A percentile compares a stretch with the other conserved stretches of the same genome.
Evolutionary conservation across 2,329 filamentous ascomycete species (phyloP).

Genomic region (Colletotrichum sp.): DNA sequence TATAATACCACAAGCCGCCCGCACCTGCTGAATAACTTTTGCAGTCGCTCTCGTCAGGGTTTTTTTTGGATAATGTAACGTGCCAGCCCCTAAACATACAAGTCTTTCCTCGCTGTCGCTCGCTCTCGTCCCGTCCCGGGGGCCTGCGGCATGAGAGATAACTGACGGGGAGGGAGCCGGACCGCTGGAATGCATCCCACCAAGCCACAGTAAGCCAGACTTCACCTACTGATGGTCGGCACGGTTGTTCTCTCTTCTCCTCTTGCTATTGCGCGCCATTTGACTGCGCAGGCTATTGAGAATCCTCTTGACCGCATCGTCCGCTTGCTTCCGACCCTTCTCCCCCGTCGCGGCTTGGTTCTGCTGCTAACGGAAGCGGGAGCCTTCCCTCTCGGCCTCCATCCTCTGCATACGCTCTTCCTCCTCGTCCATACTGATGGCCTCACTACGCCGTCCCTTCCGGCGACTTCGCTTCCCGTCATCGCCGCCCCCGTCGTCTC

Average conservation of each 20-base stretch:
- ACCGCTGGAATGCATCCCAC: background rate
- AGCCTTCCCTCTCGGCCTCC: slow-evolving; percentile 65
- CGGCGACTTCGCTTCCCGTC: slow-evolving; percentile 44
- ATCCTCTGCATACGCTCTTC: slow-evolving; percentile 60
- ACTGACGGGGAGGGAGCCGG: background rate
- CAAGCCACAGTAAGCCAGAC: background rate
- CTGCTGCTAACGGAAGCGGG: slow-evolving; percentile 47
- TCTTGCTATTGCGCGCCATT: background rate
- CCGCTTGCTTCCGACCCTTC: background rate
- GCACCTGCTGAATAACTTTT: background rate
- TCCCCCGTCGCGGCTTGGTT: background rate
- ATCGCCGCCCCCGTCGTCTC: slow-evolving; percentile 44
- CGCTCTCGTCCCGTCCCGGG: background rate
- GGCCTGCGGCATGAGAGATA: background rate
- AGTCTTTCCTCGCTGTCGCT: background rate
- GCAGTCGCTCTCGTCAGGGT: background rate
- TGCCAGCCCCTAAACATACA: background rate
- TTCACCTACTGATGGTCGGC: background rate
- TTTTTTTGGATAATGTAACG: background rate
- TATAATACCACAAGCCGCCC: background rate
- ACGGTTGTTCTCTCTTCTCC: background rate
- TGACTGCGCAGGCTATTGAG: background rate
- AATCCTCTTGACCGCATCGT: background rate
- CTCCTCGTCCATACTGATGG: slow-evolving; percentile 50
- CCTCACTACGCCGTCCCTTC: slow-evolving; percentile 55